Evolutionary conservation across 2,329 filamentous ascomycete species (phyloP).

Genomic region (Nemania sp.): DNA sequence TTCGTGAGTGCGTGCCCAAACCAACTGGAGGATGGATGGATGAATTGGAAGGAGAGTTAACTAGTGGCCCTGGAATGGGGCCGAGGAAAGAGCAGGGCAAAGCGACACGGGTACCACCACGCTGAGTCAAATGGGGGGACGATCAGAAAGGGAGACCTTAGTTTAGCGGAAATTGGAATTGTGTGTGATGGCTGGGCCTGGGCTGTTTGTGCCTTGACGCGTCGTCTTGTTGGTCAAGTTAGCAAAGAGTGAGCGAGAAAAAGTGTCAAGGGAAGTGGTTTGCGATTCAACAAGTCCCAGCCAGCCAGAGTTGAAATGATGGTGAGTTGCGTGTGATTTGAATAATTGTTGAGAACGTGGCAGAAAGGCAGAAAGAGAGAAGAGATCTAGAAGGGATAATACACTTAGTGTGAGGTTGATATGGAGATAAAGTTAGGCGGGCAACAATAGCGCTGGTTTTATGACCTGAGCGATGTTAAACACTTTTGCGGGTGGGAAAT

Average conservation of each 20-base stretch:
- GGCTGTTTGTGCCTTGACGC: slow-evolving; percentile 19
- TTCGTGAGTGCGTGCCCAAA: no score
- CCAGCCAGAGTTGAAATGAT: not conserved
- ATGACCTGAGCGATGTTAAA: slow-evolving; percentile 4
- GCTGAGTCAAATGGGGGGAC: slow-evolving; percentile 7
- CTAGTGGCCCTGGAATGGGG: slow-evolving; percentile 32
- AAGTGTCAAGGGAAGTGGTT: not conserved
- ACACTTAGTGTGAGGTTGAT: not conserved
- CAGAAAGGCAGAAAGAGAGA: not conserved
- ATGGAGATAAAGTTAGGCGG: slow-evolving; percentile 4
- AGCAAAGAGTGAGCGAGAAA: not conserved
- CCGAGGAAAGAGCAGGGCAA: slow-evolving; percentile 6
- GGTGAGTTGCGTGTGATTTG: not conserved
- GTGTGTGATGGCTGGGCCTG: slow-evolving; percentile 1
- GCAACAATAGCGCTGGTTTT: slow-evolving; percentile 9
- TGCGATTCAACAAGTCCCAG: not conserved
- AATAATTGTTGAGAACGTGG: slow-evolving; percentile 4
- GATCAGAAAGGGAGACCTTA: slow-evolving; percentile 8
- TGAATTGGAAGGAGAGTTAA: slow-evolving; percentile 14
- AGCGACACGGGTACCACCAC: slow-evolving; percentile 3
- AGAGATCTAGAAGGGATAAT: not conserved
- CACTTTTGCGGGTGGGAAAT: slow-evolving; percentile 14
- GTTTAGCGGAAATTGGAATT: slow-evolving; percentile 12
- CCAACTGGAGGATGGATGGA: slow-evolving; percentile 15
- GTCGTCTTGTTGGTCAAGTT: slow-evolving; percentile 4